Evolutionary conservation across 345 rosid genomes (phyloP).

Genomic region (Geranium brycei): DNA sequence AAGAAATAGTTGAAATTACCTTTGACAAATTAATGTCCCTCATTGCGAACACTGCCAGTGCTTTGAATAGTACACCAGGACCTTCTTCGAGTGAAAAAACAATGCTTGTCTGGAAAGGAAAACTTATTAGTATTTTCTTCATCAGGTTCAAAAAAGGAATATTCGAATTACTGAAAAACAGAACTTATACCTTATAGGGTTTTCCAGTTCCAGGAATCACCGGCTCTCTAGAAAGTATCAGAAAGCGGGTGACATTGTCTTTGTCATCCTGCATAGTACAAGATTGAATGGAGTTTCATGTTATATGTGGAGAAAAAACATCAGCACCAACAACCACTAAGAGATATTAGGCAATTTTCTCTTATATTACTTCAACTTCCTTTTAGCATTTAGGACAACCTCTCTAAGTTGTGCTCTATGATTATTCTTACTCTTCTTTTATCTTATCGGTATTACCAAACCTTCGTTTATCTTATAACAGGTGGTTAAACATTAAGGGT

Average conservation of each 20-base stretch:
- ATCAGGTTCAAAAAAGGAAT: not conserved
- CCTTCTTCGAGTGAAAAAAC: slow-evolving; percentile 26
- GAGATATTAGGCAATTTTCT: too few relatives aligned
- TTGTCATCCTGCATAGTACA: slow-evolving; percentile 47
- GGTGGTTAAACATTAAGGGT: too few relatives aligned
- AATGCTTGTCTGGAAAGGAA: slow-evolving; percentile 65
- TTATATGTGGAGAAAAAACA: too few relatives aligned
- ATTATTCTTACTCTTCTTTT: too few relatives aligned
- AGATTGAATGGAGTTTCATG: slow-evolving; percentile 4
- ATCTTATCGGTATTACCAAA: too few relatives aligned
- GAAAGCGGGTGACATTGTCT: slow-evolving; percentile 69
- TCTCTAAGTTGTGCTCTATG: too few relatives aligned
- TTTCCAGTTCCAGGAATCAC: slow-evolving; percentile 57
- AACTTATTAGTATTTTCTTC: not conserved
- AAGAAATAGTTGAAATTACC: slow-evolving; percentile 20
- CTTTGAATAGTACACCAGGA: slow-evolving; percentile 78
- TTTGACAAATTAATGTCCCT: slow-evolving; percentile 77
- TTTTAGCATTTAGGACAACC: too few relatives aligned
- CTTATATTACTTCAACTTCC: too few relatives aligned
- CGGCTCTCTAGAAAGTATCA: slow-evolving; percentile 88
- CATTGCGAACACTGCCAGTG: slow-evolving; percentile 77
- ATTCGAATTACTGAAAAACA: not conserved
- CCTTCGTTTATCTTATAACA: too few relatives aligned
- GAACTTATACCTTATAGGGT: slow-evolving; percentile 49
- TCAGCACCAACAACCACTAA: too few relatives aligned